phyloP scores from a whole-genome alignment of 495 filamentous ascomycete genomes.

The Daldinia childiae region DNA sequence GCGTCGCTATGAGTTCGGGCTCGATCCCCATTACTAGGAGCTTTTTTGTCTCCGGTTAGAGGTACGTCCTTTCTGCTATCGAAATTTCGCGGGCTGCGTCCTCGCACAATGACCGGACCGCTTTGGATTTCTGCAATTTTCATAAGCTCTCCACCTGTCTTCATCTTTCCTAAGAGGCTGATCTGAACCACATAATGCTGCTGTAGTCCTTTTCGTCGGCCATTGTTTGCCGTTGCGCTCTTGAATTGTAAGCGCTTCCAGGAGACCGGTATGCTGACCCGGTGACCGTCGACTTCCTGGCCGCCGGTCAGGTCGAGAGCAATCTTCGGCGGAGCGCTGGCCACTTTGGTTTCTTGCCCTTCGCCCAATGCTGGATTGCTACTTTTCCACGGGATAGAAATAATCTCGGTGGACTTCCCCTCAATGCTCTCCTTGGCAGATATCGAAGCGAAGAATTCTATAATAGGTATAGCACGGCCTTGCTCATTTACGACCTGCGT shows the following conservation, averaged over 20 bases:
- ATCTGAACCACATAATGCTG: constrained; percentile 76
- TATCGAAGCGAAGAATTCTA: constrained; percentile 79
- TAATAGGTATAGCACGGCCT: constrained; percentile 76
- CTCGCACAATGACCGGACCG: constrained; percentile 73
- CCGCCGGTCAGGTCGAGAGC: constrained; percentile 77
- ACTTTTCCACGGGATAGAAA: constrained; percentile 93
- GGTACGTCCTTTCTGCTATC: constrained; percentile 73
- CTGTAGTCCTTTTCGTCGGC: constrained; percentile 73
- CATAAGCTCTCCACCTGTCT: constrained; percentile 66
- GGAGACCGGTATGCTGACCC: constrained; percentile 79
- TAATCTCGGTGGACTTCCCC: constrained; percentile 87
- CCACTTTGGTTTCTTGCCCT: constrained; percentile 59
- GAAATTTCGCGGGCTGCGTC: constrained; percentile 74
- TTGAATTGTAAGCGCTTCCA: constrained; percentile 95
- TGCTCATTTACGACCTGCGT: constrained; percentile 80
- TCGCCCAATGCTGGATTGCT: constrained; percentile 66
- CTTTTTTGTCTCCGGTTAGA: constrained; percentile 61
- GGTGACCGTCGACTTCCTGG: constrained; percentile 74
- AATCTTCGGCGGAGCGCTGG: constrained; percentile 63
- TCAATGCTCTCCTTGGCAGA: constrained; percentile 92
- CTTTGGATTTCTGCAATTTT: constrained; percentile 70
- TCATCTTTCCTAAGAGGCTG: constrained; percentile 67
- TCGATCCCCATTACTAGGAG: constrained; percentile 32
- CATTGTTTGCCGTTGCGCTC: constrained; percentile 88
- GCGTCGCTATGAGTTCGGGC: constrained; percentile 46